Percentiles rank a stretch among this genome's conserved stretches.
These are phyloP conservation scores for Hysterangium stoloniferum DNA, from an alignment of 768 basidiomycete species.

Conservation along the genomic window DNA sequence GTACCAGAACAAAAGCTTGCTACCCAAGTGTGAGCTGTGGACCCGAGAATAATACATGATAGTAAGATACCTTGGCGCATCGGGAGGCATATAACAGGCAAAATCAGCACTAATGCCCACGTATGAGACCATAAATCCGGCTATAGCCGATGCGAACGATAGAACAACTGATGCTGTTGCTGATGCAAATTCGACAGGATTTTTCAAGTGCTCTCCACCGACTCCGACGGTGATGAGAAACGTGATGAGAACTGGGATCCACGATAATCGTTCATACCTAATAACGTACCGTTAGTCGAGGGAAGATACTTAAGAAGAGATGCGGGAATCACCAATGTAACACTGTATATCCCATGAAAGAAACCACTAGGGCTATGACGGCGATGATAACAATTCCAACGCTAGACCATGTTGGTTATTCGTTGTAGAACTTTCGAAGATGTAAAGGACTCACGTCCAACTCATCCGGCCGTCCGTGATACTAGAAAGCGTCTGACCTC, in stretches of 20 bases:
- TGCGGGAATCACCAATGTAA: constrained; percentile 40
- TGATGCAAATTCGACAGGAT: constrained; percentile 38
- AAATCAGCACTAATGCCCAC: constrained; percentile 62
- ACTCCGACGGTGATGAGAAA: constrained; percentile 66
- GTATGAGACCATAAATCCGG: constrained; percentile 66
- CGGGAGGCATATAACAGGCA: constrained; percentile 57
- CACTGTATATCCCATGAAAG: constrained; percentile 61
- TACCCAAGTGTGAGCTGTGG: constrained; percentile 18
- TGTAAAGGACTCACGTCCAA: constrained; percentile 34
- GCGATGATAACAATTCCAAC: constrained; percentile 80
- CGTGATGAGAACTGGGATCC: constrained; percentile 72
- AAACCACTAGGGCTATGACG: constrained; percentile 55
- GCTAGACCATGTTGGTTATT: constrained; percentile 28
- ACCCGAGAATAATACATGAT: not conserved
- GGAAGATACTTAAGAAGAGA: not conserved
- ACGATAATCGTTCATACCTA: constrained; percentile 69
- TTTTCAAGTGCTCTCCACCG: constrained; percentile 61
- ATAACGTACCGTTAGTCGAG: not conserved
- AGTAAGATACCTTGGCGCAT: constrained; percentile 45
- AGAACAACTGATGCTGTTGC: constrained; percentile 49
- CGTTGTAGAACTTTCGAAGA: too few relatives aligned
- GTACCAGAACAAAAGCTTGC: constrained; percentile 54
- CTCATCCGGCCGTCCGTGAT: constrained; percentile 43
- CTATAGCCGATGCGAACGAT: constrained; percentile 60
- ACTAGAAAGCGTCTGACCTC: constrained; percentile 57